phyloP scores from a whole-genome alignment of 2,329 filamentous ascomycete species.

The Botrytis aclada region DNA sequence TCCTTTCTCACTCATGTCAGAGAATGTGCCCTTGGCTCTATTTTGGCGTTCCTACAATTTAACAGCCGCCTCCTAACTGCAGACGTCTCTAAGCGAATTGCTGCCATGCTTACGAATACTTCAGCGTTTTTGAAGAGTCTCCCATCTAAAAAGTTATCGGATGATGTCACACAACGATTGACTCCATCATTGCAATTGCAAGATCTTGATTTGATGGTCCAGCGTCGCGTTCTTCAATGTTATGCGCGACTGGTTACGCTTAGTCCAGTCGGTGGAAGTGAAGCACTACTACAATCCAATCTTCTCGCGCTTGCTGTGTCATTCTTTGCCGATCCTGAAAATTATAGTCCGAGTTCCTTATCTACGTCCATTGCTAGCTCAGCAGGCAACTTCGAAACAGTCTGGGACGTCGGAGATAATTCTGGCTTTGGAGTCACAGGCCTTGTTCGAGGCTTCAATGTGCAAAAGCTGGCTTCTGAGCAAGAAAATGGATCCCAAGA shows the following conservation, averaged over 20 bases:
- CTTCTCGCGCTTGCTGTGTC: constrained; percentile 85
- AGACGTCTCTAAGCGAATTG: constrained; percentile 89
- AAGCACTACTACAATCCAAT: constrained; percentile 86
- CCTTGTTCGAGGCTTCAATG: constrained; percentile 72
- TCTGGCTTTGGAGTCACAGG: constrained; percentile 92
- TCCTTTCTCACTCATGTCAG: constrained; percentile 92
- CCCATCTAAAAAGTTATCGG: constrained; percentile 77
- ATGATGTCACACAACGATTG: constrained; percentile 80
- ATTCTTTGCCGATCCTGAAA: constrained; percentile 89
- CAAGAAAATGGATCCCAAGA: constrained; percentile 52
- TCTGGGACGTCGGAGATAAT: constrained; percentile 95
- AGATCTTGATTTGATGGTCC: constrained; percentile 90
- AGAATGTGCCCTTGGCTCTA: constrained; percentile 88
- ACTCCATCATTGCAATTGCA: constrained; percentile 83
- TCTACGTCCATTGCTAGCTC: constrained; percentile 90
- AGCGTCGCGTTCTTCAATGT: constrained; percentile 88
- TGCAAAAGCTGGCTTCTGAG: constrained; percentile 68
- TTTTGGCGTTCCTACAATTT: constrained; percentile 88
- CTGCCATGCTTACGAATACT: constrained; percentile 92
- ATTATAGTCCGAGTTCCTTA: constrained; percentile 78
- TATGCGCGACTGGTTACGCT: constrained; percentile 89
- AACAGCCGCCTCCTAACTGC: constrained; percentile 89
- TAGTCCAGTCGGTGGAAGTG: constrained; percentile 78
- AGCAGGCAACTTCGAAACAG: constrained; percentile 82
- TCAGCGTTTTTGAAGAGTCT: constrained; percentile 83